Conservation (phyloP, 805 yeast species). For the Teunomyces cretensis region DNA sequence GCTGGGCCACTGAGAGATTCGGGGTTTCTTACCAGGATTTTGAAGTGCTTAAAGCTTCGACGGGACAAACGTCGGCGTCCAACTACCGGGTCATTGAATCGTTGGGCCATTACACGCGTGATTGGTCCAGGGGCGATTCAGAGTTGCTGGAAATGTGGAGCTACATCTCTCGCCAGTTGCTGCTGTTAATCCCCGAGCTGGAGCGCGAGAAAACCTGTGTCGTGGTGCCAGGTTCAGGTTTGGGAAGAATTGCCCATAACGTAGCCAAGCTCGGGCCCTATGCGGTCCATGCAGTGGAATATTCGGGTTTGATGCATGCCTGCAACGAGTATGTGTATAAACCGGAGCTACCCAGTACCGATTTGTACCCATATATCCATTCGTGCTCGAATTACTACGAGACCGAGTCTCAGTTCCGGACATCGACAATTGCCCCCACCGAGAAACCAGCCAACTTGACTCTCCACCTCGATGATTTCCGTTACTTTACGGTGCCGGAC, state of each 20-base stretch:
- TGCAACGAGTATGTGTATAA: slow-evolving; percentile 60
- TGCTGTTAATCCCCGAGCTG: slow-evolving; percentile 22
- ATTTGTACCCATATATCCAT: slow-evolving; percentile 54
- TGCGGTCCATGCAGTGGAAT: slow-evolving; percentile 72
- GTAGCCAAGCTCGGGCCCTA: slow-evolving; percentile 31
- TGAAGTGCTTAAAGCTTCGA: slow-evolving; percentile 4
- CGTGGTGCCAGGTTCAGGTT: slow-evolving; percentile 85
- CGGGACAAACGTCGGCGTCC: slow-evolving; percentile 13
- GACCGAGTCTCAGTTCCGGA: slow-evolving; percentile 50
- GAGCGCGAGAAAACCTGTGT: slow-evolving; percentile 46
- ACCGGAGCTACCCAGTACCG: slow-evolving; percentile 9
- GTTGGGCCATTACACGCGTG: slow-evolving; percentile 74
- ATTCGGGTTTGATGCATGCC: slow-evolving; percentile 71
- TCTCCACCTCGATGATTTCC: slow-evolving; percentile 63
- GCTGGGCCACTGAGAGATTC: slow-evolving; percentile 36
- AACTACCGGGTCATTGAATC: slow-evolving; percentile 59
- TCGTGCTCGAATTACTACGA: slow-evolving; percentile 64
- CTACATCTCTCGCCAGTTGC: slow-evolving; percentile 50
- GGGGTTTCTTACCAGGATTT: slow-evolving; percentile 47
- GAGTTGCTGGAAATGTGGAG: slow-evolving; percentile 56
- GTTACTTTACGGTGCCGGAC: slow-evolving; percentile 42
- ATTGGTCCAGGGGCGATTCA: slow-evolving; percentile 60
- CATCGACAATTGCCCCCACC: slow-evolving; percentile 28
- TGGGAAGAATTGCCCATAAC: slow-evolving; percentile 75
- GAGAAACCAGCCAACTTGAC: slow-evolving; percentile 48